Percentiles rank a stretch among this genome's conserved stretches.
Evolutionary conservation across 2,329 filamentous ascomycete species (phyloP).

Genomic region (Parasarocladium wereldwijsianum): DNA sequence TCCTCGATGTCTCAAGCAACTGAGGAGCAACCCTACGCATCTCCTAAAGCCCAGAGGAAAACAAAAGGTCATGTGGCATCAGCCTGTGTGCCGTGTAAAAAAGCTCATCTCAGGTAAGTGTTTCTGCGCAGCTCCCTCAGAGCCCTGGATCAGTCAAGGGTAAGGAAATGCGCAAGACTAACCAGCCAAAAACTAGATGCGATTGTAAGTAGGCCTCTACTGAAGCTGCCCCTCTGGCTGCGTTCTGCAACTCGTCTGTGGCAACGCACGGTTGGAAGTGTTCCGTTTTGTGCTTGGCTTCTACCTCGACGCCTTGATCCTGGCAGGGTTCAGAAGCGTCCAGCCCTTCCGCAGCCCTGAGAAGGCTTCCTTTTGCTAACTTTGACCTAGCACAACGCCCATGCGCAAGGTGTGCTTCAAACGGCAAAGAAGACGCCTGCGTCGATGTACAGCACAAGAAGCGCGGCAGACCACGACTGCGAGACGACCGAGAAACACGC

Average conservation of each 20-base stretch:
- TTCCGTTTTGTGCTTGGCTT: too few species aligned
- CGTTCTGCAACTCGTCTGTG: too few species aligned
- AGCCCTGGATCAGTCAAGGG: too few species aligned
- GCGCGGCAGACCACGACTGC: conserved; percentile 59
- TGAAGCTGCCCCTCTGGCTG: too few species aligned
- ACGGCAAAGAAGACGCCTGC: conserved; percentile 68
- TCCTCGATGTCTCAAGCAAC: conserved; percentile 20
- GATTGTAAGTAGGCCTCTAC: conserved; percentile 40
- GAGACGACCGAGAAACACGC: conserved; percentile 52
- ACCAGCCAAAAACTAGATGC: conserved; percentile 27
- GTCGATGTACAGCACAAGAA: conserved; percentile 81
- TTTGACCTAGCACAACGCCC: conserved; percentile 49
- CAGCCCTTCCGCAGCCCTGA: too few species aligned
- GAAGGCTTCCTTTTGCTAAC: conserved; percentile 2
- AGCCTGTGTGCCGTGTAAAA: conserved; percentile 75
- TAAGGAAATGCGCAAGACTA: background rate
- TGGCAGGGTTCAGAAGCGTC: too few species aligned
- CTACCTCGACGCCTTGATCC: too few species aligned
- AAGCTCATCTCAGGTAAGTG: conserved; percentile 57
- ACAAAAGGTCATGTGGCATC: conserved; percentile 73
- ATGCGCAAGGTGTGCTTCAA: conserved; percentile 62
- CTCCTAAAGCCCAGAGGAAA: conserved; percentile 49
- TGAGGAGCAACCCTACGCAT: conserved; percentile 33
- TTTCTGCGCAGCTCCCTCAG: too few species aligned
- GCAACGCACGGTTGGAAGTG: too few species aligned